These are phyloP conservation scores for Mycena floridula DNA, from an alignment of 768 basidiomycete species.

Conservation along the genomic window DNA sequence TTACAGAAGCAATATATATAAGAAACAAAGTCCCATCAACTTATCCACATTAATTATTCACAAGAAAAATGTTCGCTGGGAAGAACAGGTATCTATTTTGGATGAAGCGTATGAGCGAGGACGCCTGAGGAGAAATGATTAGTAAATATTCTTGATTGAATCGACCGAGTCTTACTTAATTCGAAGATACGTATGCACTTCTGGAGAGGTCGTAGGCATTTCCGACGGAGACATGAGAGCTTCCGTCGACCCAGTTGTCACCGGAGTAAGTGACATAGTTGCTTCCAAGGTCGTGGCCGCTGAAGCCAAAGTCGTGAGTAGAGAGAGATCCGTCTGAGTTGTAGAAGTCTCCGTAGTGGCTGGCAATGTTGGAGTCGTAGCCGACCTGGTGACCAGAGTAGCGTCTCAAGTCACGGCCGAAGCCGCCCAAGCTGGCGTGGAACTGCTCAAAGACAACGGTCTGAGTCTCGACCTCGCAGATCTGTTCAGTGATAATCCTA, in stretches of 20 bases:
- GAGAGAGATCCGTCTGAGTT: conserved; percentile 14
- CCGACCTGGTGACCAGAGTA: conserved; percentile 13
- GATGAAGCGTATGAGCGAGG: too few species aligned
- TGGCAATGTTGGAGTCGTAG: conserved; percentile 13
- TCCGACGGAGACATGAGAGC: conserved; percentile 4
- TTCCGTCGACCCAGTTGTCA: conserved; percentile 9
- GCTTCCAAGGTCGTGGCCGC: conserved; percentile 7
- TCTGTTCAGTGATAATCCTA: conserved; percentile 21
- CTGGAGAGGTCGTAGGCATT: conserved; percentile 7
- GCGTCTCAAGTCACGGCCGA: conserved; percentile 15
- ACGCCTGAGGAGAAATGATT: too few species aligned
- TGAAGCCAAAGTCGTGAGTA: conserved; percentile 8
- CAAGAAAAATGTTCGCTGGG: too few species aligned
- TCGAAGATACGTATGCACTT: neutral
- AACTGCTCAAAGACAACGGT: conserved; percentile 17
- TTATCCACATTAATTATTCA: too few species aligned
- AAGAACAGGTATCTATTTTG: too few species aligned
- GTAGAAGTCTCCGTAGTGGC: conserved; percentile 10
- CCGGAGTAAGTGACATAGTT: conserved; percentile 7
- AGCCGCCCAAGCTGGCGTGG: conserved; percentile 12
- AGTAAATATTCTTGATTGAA: too few species aligned
- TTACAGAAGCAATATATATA: too few species aligned
- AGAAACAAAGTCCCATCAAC: too few species aligned
- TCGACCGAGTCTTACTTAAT: neutral
- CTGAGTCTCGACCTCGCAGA: conserved; percentile 25